Base-by-base conservation (phyloP, 176 grass and related monocot species). In the Typha latifolia region DNA sequence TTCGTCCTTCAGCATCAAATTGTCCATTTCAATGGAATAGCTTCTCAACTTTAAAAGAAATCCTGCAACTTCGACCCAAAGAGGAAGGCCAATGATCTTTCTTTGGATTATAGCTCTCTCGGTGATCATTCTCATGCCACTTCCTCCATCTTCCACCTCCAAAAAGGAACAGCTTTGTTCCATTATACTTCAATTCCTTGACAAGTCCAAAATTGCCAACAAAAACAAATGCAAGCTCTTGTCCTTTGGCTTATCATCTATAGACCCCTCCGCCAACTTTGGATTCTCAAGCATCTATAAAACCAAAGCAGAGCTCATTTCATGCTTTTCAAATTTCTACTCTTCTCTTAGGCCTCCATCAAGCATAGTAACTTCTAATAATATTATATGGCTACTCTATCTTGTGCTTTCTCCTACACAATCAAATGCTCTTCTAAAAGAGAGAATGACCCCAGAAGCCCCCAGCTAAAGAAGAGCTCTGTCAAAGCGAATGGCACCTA, bases 401-500 rank as follows among this genome's bases (percentile, higher is more conserved):
- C 69, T 1, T 27, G 27, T 21, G 14, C 72, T 2, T 12, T 62
- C 61, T 62, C 29, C 66, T 31, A 11, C 32, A 47, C 81, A 14
- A 7, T 71, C 32, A 78, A 61, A 55, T 81, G 62, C 66, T 88
- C 72, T 21, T 24, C 77, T 1, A 20, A 55, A 1, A 62, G 27
- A n/a, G 80, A 65, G 20, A 55, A 47, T 2, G 79, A 51, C 49
- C 51, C 5, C 4, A 52, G 55, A 15, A 20, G 21, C 32, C 32
- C 49, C 10, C 16, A 70, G 14, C 15, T 18, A 12, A 29, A 73
- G 32, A 66, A 66, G 21, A 64, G 32, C 43, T 63, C 34, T 18
- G 59, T 77, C 37, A 80, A 56, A 78, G 73, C 77, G 51, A 88
- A 88, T 15, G 85, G 77, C n/a, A 67, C 62, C 5, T 14, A 34